These are phyloP conservation scores for Paramecium biaurelia DNA, from an alignment of 73 alveolate species.

Conservation along the genomic window DNA sequence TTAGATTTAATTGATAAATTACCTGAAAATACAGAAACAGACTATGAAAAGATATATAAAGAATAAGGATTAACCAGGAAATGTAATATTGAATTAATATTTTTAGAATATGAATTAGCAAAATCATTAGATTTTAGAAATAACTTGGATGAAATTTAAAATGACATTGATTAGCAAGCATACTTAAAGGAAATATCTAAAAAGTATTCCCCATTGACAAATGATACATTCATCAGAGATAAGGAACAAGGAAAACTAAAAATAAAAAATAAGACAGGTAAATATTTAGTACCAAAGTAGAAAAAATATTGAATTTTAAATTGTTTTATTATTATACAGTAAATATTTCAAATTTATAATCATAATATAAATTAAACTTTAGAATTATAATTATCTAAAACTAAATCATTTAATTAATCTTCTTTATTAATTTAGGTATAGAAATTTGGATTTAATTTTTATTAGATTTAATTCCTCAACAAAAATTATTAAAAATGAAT, in stretches of 20 bases:
- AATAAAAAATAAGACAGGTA: neutral
- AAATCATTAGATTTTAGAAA: neutral
- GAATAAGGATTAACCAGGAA: neutral
- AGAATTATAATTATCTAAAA: neutral
- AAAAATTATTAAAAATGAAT: too few species aligned
- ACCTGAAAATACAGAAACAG: neutral
- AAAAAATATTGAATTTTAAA: constrained; percentile 5
- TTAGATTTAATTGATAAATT: neutral
- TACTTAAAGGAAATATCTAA: neutral
- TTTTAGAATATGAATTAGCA: neutral
- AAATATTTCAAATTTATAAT: neutral
- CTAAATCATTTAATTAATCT: neutral
- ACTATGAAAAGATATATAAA: neutral
- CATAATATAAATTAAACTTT: neutral
- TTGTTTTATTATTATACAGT: neutral
- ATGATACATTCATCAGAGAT: neutral
- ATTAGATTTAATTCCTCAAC: too few species aligned
- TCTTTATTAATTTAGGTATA: too few species aligned
- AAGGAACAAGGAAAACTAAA: neutral
- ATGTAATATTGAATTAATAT: neutral
- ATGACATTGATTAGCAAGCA: neutral
- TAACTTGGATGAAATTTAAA: constrained; percentile 9
- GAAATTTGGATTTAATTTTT: too few species aligned
- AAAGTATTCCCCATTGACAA: neutral
- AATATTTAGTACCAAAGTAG: neutral